Conservation (phyloP, 2,329 filamentous ascomycete species). For the Calonectria honghensis region DNA sequence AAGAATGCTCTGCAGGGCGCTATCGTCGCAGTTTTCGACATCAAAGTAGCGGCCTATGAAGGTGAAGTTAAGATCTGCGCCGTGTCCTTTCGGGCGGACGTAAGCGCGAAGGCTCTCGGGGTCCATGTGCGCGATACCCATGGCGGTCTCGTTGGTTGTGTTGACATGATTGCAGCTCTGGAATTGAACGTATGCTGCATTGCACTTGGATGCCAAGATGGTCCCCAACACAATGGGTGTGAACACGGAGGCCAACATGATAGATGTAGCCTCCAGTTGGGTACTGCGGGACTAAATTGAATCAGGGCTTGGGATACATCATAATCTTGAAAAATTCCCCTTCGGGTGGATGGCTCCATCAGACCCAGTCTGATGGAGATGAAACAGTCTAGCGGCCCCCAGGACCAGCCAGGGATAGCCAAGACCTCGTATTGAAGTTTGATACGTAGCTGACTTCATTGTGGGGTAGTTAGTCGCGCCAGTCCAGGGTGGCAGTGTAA, state of each 20-base stretch:
- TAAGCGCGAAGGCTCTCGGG: slow-evolving; percentile 15
- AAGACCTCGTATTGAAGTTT: too few relatives aligned
- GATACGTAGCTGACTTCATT: too few relatives aligned
- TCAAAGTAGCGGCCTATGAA: background rate
- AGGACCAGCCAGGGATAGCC: too few relatives aligned
- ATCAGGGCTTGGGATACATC: background rate
- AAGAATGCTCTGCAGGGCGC: background rate
- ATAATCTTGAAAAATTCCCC: background rate
- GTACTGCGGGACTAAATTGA: background rate
- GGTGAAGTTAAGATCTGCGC: background rate
- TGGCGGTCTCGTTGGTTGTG: background rate
- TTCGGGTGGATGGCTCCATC: background rate
- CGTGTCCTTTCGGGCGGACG: too few relatives aligned
- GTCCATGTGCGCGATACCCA: slow-evolving; percentile 15
- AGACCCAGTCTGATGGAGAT: background rate
- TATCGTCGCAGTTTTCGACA: background rate
- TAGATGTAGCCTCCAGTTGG: background rate
- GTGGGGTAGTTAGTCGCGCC: too few relatives aligned
- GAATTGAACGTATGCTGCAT: slow-evolving; percentile 10
- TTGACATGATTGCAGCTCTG: slow-evolving; percentile 18
- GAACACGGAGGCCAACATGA: background rate
- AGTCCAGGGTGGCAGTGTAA: too few relatives aligned
- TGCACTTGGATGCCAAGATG: background rate
- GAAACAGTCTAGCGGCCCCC: background rate
- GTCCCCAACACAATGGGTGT: background rate